Conservation (phyloP, 1,284 basidiomycete genomes). For the Melanopsichium pennsylvanicum region DNA sequence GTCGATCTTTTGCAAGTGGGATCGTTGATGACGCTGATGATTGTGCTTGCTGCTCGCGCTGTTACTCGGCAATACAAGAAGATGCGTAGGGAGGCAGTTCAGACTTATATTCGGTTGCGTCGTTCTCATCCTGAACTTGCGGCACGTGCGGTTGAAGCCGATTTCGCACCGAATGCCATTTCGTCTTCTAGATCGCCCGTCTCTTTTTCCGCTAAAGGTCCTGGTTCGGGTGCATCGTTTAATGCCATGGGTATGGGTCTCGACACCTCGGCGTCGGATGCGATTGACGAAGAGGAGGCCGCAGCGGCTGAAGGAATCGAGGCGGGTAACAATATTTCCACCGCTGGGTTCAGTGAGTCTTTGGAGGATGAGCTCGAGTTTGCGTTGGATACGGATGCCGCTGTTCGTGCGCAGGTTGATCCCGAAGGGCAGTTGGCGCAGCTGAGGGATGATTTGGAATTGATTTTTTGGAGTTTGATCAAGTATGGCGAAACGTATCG, state of each 20-base stretch:
- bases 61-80: slow-evolving; percentile 41
- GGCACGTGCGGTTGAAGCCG: slow-evolving; percentile 15
- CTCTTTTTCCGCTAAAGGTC: slow-evolving; percentile 1
- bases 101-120: slow-evolving; percentile 26
- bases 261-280: slow-evolving; percentile 21
- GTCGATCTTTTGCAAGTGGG: slow-evolving; percentile 37
- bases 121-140: slow-evolving; percentile 19
- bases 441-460: slow-evolving; percentile 39
- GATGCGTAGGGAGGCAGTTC: slow-evolving; percentile 22
- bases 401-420: slow-evolving; percentile 32
- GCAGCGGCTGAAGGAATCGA: slow-evolving; percentile 9
- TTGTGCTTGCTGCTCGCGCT: slow-evolving; percentile 35
- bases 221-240: slow-evolving; percentile 17
- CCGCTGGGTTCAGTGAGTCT: slow-evolving; percentile 13
- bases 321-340: slow-evolving; percentile 14
- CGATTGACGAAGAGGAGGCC: slow-evolving; percentile 23
- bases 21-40: slow-evolving; percentile 41
- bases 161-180: slow-evolving; percentile 7
- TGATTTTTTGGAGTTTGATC: slow-evolving; percentile 48
- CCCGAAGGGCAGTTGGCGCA: slow-evolving; percentile 24
- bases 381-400: slow-evolving; percentile 25
- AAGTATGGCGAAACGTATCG: slow-evolving; percentile 49
- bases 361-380: slow-evolving; percentile 43
- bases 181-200: slow-evolving; percentile 2
- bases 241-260: slow-evolving; percentile 25